Evolutionary conservation across 2,329 filamentous ascomycete species (phyloP).

Genomic region (Trichoderma polysporum): DNA sequence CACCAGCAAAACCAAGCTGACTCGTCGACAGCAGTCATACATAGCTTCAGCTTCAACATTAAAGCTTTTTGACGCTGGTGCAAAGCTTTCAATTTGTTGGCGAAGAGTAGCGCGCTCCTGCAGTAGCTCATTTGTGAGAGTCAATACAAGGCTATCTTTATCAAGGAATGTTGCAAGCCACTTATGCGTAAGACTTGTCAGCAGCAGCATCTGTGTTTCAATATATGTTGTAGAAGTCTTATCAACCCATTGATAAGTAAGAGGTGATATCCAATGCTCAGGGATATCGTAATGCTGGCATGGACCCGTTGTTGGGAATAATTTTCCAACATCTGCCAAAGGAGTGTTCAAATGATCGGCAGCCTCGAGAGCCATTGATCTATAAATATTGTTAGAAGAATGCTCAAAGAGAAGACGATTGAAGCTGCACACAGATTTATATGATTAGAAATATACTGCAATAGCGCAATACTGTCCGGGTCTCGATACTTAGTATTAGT

Average conservation of each 20-base stretch:
- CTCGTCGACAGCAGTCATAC: neutral
- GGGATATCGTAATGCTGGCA: neutral
- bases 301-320: neutral
- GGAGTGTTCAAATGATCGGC: neutral
- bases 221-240: neutral
- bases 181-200: neutral
- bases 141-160: neutral
- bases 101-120: neutral
- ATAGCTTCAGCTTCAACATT: neutral
- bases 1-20: neutral
- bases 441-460: conserved; percentile 8
- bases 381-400: neutral
- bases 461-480: neutral
- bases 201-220: neutral
- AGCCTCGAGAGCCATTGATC: neutral
- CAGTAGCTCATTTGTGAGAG: neutral
- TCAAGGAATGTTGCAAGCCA: neutral
- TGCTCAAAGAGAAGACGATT: neutral
- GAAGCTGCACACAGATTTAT: neutral
- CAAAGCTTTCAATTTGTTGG: neutral
- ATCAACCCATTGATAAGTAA: neutral
- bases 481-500: neutral
- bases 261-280: neutral
- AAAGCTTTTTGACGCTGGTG: neutral
- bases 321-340: neutral